These are phyloP conservation scores for Pythium sp. DNA, from an alignment of 352 stramenopile genomes.

Conservation along the genomic window DNA sequence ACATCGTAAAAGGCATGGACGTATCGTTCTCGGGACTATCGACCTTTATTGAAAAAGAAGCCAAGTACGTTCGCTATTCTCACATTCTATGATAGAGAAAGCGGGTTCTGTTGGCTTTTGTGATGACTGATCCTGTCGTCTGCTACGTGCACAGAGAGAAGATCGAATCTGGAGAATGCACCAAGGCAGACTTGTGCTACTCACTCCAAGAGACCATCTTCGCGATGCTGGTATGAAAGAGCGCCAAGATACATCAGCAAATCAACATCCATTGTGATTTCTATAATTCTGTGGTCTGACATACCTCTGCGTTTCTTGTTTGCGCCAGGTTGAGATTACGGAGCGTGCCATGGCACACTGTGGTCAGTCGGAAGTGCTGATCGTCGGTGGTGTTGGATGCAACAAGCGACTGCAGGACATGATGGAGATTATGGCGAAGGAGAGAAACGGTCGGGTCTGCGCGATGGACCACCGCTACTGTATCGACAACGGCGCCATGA, in stretches of 20 bases:
- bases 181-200: constrained; percentile 97
- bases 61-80: constrained; percentile 42
- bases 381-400: constrained; percentile 99
- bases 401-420: constrained; percentile 93
- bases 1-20: constrained; percentile 99
- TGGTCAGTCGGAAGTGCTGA: constrained; percentile 95
- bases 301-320: neutral
- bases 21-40: constrained; percentile 98
- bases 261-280: neutral
- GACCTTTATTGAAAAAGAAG: constrained; percentile 95
- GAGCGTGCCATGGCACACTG: constrained; percentile 99
- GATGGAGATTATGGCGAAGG: constrained; percentile 97
- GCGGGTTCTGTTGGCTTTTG: neutral
- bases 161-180: constrained; percentile 86
- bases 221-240: constrained; percentile 93
- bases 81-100: neutral
- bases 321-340: constrained; percentile 95
- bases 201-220: constrained; percentile 99
- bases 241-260: neutral
- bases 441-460: constrained; percentile 93
- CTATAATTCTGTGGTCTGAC: neutral
- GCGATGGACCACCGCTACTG: constrained; percentile 99
- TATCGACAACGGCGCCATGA: constrained; percentile 99
- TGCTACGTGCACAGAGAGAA: constrained; percentile 53
- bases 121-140: neutral